Percentiles rank a stretch among this genome's conserved stretches.
These are phyloP conservation scores for Botrytis fabae DNA, from an alignment of 2,329 filamentous ascomycete species.

Conservation along the genomic window DNA sequence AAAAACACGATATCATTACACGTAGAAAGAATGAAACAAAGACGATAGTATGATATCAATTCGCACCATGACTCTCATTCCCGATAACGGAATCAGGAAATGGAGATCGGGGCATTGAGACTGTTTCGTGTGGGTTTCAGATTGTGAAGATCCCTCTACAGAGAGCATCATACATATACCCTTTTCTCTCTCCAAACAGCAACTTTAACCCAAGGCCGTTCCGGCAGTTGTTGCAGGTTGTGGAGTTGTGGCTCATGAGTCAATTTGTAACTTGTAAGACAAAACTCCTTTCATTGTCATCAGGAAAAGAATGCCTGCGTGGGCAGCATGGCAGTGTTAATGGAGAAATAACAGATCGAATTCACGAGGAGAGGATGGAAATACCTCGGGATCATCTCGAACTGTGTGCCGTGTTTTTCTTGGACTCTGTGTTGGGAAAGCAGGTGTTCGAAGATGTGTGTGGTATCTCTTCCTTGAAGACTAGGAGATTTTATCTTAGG, in stretches of 20 bases:
- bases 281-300: neutral
- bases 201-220: neutral
- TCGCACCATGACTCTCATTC: neutral
- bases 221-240: neutral
- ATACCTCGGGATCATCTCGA: neutral
- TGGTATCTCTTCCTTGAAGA: neutral
- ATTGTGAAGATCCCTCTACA: neutral
- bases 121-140: neutral
- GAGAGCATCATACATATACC: neutral
- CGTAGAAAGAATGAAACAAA: neutral
- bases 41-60: neutral
- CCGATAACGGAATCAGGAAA: neutral
- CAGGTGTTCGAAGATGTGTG: neutral
- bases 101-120: neutral
- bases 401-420: neutral
- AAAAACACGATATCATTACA: neutral
- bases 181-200: neutral
- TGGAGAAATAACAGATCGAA: neutral
- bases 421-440: neutral
- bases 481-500: slow-evolving; percentile 1
- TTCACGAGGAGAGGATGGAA: neutral
- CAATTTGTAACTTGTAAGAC: neutral
- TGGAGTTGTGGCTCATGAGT: neutral
- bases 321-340: neutral
- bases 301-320: neutral